phyloP scores from a whole-genome alignment of 805 yeast species.

The Pichia eremophila region DNA sequence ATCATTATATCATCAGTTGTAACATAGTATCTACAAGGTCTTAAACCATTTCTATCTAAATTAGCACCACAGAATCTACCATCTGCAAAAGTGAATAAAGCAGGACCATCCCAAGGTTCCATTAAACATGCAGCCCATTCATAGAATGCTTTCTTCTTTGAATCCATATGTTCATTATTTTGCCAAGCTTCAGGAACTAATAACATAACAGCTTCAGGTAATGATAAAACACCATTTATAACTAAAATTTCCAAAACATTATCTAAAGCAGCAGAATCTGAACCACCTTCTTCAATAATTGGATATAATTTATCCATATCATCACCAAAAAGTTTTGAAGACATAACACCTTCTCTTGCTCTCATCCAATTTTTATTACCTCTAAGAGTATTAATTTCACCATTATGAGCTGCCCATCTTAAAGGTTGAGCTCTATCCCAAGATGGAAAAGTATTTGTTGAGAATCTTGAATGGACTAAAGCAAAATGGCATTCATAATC shows the following conservation, averaged over 20 bases:
- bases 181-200: conserved; percentile 99
- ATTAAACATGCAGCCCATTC: conserved; percentile 98
- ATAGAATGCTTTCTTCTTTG: conserved; percentile 86
- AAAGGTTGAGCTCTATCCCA: conserved; percentile 99
- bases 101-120: conserved; percentile 99
- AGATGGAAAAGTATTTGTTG: conserved; percentile 98
- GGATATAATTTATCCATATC: conserved; percentile 88
- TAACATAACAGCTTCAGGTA: conserved; percentile 96
- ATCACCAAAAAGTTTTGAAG: conserved; percentile 77
- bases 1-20: conserved; percentile 92
- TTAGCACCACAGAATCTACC: conserved; percentile 98
- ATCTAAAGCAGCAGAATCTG: conserved; percentile 96
- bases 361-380: conserved; percentile 99
- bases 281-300: conserved; percentile 96
- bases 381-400: conserved; percentile 93
- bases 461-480: conserved; percentile 91
- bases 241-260: conserved; percentile 88
- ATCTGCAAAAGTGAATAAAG: conserved; percentile 91
- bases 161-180: conserved; percentile 77
- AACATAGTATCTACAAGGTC: conserved; percentile 96
- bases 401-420: conserved; percentile 96
- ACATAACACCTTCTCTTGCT: conserved; percentile 96
- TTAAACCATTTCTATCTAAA: conserved; percentile 91
- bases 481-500: conserved; percentile 94
- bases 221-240: conserved; percentile 80